Evolutionary conservation across 176 grass and related monocot genomes (phyloP).

Genomic region (Urochloa ruziziensis): DNA sequence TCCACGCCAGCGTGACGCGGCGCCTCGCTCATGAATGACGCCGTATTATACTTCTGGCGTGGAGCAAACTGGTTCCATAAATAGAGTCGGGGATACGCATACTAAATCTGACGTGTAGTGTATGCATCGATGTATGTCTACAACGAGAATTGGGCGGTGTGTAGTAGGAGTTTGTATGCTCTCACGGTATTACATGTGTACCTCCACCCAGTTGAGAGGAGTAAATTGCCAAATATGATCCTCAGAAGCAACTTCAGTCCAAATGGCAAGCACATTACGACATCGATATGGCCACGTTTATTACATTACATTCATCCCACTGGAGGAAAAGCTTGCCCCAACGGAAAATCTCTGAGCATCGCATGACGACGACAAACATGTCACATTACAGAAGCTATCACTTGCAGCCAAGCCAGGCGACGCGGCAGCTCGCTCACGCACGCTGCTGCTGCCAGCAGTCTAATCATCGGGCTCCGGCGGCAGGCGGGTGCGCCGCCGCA

Average conservation of each 20-base stretch:
- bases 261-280: background rate
- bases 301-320: background rate
- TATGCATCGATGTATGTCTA: no score
- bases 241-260: background rate
- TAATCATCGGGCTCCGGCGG: background rate
- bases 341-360: background rate
- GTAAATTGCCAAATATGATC: background rate
- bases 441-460: background rate
- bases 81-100: no score
- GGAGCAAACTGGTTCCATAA: no score
- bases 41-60: no score
- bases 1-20: no score
- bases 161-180: no score
- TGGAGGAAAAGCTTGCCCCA: background rate
- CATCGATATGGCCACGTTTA: background rate
- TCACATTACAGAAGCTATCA: background rate
- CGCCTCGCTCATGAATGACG: no score
- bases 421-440: background rate
- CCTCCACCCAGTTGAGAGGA: no score
- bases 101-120: no score
- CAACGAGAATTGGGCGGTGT: no score
- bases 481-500: background rate
- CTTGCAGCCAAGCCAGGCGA: no score
- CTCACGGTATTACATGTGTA: no score
- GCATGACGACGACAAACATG: background rate